These are phyloP conservation scores for Tympanopsis confertula DNA, from an alignment of 2,329 filamentous ascomycete species.

Conservation along the genomic window DNA sequence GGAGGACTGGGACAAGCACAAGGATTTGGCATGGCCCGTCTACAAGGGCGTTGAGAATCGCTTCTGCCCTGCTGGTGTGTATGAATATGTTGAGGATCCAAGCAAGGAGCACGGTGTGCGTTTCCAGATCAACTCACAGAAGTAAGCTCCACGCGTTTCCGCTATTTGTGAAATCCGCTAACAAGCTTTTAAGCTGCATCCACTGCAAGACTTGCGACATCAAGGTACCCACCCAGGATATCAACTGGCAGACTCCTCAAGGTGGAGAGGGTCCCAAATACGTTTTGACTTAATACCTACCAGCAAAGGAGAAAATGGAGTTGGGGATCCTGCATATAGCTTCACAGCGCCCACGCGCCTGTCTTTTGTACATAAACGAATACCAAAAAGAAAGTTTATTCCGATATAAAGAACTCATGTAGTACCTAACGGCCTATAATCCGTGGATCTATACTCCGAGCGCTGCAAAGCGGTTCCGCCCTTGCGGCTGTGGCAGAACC, in stretches of 20 bases:
- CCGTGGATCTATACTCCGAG: too few relatives aligned
- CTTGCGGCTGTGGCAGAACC: too few relatives aligned
- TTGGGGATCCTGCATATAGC: too few relatives aligned
- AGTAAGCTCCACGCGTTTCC: constrained; percentile 48
- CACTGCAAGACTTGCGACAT: constrained; percentile 99
- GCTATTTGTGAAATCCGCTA: neutral
- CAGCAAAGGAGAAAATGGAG: too few relatives aligned
- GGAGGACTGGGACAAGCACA: constrained; percentile 86
- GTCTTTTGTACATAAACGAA: too few relatives aligned
- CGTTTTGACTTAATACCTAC: constrained; percentile 56
- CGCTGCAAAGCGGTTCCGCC: too few relatives aligned
- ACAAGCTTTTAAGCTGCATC: constrained; percentile 58
- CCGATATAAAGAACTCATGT: too few relatives aligned
- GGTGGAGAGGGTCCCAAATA: constrained; percentile 72
- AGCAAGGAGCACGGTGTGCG: constrained; percentile 77
- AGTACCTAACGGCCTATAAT: too few relatives aligned
- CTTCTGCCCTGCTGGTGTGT: constrained; percentile 94
- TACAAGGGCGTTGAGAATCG: constrained; percentile 91
- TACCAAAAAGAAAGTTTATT: too few relatives aligned
- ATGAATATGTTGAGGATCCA: constrained; percentile 92
- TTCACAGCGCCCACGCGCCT: too few relatives aligned
- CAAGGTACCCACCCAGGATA: constrained; percentile 91
- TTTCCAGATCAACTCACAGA: constrained; percentile 96
- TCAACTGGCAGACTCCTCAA: constrained; percentile 92
- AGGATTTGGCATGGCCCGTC: constrained; percentile 67